Evolutionary conservation across 2,329 filamentous ascomycete species (phyloP).

Genomic region (Lizonia empirigonia): DNA sequence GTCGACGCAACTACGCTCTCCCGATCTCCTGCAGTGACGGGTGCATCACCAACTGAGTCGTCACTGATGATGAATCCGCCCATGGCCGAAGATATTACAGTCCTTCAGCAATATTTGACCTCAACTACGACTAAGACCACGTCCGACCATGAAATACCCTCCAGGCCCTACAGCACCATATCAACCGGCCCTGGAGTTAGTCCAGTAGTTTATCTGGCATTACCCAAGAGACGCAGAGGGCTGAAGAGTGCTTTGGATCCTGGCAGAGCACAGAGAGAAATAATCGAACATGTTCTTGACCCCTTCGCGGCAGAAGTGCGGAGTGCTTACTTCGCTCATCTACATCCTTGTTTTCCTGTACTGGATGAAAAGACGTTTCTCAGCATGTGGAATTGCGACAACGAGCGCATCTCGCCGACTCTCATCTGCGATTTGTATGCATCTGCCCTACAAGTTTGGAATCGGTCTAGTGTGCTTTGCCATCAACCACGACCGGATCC

Average conservation of each 20-base stretch:
- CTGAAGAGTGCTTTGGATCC: slow-evolving; percentile 18
- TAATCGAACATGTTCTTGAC: slow-evolving; percentile 25
- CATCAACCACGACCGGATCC: slow-evolving; percentile 16
- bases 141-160: neutral
- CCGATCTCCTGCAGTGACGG: slow-evolving; percentile 7
- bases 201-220: slow-evolving; percentile 27
- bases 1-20: neutral
- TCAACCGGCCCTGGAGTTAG: slow-evolving; percentile 18
- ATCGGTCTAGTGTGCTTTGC: slow-evolving; percentile 14
- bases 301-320: slow-evolving; percentile 16
- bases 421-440: slow-evolving; percentile 28
- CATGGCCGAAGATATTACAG: slow-evolving; percentile 30
- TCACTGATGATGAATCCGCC: slow-evolving; percentile 29
- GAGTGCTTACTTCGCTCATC: slow-evolving; percentile 19
- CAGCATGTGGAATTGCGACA: slow-evolving; percentile 21
- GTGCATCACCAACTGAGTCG: slow-evolving; percentile 21
- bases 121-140: slow-evolving; percentile 2
- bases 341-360: slow-evolving; percentile 30
- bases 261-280: slow-evolving; percentile 23
- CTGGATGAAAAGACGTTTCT: slow-evolving; percentile 23
- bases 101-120: slow-evolving; percentile 26
- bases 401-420: slow-evolving; percentile 22
- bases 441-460: slow-evolving; percentile 22
- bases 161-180: slow-evolving; percentile 20
- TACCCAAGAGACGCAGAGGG: slow-evolving; percentile 23